These are phyloP conservation scores for Fusarium sp. DNA, from an alignment of 2,329 filamentous ascomycete genomes.

Conservation along the genomic window DNA sequence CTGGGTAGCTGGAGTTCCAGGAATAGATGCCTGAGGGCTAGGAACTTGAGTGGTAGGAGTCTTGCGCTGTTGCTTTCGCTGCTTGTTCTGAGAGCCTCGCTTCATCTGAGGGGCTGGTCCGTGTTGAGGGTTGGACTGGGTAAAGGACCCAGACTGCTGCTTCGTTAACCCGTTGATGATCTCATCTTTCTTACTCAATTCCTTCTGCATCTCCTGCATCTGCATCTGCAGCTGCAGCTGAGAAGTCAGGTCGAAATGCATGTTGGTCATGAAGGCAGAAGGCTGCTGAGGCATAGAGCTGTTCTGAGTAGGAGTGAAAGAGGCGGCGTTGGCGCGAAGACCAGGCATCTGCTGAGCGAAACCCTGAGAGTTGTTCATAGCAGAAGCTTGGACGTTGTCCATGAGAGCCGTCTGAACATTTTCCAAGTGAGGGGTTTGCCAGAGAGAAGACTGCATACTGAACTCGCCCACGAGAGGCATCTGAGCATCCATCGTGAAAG, in stretches of 20 bases:
- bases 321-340: background rate
- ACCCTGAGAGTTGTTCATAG: background rate
- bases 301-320: constrained; percentile 2
- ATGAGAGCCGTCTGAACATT: background rate
- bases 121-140: background rate
- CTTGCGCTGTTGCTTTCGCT: background rate
- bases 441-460: background rate
- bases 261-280: background rate
- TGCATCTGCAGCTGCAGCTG: background rate
- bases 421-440: background rate
- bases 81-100: background rate
- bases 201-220: background rate
- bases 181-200: background rate
- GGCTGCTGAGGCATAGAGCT: background rate
- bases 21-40: background rate
- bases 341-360: background rate
- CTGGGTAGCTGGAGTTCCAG: background rate
- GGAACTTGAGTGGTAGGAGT: background rate
- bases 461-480: background rate
- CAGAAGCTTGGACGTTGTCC: background rate
- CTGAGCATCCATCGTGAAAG: background rate
- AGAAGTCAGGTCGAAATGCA: background rate
- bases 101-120: background rate
- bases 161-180: background rate
- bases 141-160: background rate